Conservation (phyloP, 345 rosid genomes). For the Sonneratia alba region DNA sequence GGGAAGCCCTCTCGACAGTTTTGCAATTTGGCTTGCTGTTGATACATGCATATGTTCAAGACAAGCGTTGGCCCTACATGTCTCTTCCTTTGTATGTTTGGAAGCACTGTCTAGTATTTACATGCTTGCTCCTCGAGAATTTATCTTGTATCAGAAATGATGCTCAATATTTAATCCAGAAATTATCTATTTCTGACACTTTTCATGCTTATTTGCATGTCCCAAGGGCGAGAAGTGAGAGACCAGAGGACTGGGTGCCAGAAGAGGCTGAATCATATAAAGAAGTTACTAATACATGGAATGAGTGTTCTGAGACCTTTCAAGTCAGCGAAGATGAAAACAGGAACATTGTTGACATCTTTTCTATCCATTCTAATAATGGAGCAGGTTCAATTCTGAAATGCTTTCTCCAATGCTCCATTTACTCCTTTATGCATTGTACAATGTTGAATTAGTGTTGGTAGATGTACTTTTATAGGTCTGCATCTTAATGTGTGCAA, state of each 20-base stretch:
- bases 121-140: not conserved
- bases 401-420: not conserved
- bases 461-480: not conserved
- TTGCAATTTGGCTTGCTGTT: conserved; percentile 69
- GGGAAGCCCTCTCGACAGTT: conserved; percentile 86
- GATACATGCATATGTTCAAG: conserved; percentile 80
- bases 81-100: conserved; percentile 72
- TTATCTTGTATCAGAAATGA: not conserved
- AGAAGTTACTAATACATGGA: conserved; percentile 23
- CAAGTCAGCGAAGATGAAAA: conserved; percentile 31
- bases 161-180: not conserved
- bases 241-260: conserved; percentile 97
- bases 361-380: conserved; percentile 58
- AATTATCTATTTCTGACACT: conserved; percentile 5
- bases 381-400: conserved; percentile 31
- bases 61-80: conserved; percentile 86
- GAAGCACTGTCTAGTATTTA: not conserved
- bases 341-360: conserved; percentile 62
- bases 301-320: conserved; percentile 32
- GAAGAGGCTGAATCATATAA: conserved; percentile 38
- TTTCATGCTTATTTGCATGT: conserved; percentile 15
- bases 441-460: no score
- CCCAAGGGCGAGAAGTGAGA: conserved; percentile 52
- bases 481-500: not conserved
- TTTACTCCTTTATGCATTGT: not conserved